Percentiles rank a stretch among this genome's conserved stretches.
Conservation (phyloP, 2,329 filamentous ascomycete genomes). For the Fusarium tricinctum region DNA sequence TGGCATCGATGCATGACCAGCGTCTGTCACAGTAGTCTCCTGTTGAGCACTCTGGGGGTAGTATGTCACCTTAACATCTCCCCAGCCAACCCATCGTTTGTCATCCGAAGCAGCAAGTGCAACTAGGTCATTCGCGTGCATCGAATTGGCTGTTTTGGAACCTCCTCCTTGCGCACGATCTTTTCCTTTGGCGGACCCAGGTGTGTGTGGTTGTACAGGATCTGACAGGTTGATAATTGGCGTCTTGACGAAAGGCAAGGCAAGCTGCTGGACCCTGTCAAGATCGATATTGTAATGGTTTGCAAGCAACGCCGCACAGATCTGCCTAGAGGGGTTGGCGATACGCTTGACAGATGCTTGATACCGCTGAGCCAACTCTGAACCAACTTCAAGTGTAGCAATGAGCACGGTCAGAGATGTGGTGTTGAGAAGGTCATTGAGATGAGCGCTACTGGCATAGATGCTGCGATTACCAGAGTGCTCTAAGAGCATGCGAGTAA, state of each 20-base stretch:
- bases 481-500: slow-evolving; percentile 89
- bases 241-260: slow-evolving; percentile 84
- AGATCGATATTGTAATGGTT: slow-evolving; percentile 87
- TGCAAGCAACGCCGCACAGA: slow-evolving; percentile 80
- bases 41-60: slow-evolving; percentile 67
- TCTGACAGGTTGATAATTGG: slow-evolving; percentile 67
- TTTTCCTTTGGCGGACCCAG: slow-evolving; percentile 77
- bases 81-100: slow-evolving; percentile 80
- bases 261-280: slow-evolving; percentile 87
- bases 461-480: slow-evolving; percentile 97
- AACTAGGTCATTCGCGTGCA: slow-evolving; percentile 88
- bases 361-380: slow-evolving; percentile 92
- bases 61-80: slow-evolving; percentile 83
- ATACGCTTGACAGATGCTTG: slow-evolving; percentile 87
- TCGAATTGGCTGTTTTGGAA: slow-evolving; percentile 66
- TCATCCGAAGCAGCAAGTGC: slow-evolving; percentile 75
- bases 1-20: slow-evolving; percentile 64
- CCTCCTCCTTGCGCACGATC: slow-evolving; percentile 69
- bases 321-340: slow-evolving; percentile 72
- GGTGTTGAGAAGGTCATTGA: slow-evolving; percentile 91
- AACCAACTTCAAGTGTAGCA: slow-evolving; percentile 81
- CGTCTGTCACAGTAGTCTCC: slow-evolving; percentile 45
- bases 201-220: slow-evolving; percentile 66
- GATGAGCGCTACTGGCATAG: slow-evolving; percentile 91
- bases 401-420: slow-evolving; percentile 85